Base-by-base conservation (phyloP, 805 yeast species). In the Saturnispora hagleri region DNA sequence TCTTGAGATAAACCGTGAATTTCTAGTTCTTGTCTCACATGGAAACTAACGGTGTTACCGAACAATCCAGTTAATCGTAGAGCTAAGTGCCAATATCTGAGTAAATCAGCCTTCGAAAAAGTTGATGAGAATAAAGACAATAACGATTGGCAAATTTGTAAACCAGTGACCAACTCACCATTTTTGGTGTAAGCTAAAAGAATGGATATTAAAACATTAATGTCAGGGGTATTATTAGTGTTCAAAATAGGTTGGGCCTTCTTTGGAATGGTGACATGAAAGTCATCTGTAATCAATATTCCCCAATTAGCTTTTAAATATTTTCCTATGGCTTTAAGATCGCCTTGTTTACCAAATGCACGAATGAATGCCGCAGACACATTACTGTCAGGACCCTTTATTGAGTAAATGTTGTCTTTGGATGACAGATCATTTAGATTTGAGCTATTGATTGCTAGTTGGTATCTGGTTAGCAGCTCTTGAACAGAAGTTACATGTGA, bases 171-270 rank as follows among this genome's bases (percentile, higher is more conserved):
- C 9, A 67, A 51, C 17, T 64, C 59, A 31, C 60, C 58, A 48
- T 67, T 67, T 52, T 60, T 61, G 6, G 63, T 51, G 52, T 64
- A 68, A 0, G 70, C 59, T 13, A 61, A 54, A 1, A 69, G 40
- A 3, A 70, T 59, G 8, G 66, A 60, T 12, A 57, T 56, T 26
- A 70, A 56, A 3, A 57, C 52, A 9, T 51, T 43, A 26, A 51
- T 52, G 48, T 60, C 51, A 5, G 74, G 74, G 17, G 17, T 13
- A 45, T 45, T 45, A 7, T 18, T 45, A 31, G 47, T 20, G 17
- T 38, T 28, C 28, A 41, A 41, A 24, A 22, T 10, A 13, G 26
- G 15, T n/a, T 43, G 26, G 7, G 27, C 6, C 27, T 27, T 43
- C 10, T 43, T 43, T n/a, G 46, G 34, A 43, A 43, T 28, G 13